phyloP scores from a whole-genome alignment of 2,329 filamentous ascomycete species.

The Sporothrix variecibatus region DNA sequence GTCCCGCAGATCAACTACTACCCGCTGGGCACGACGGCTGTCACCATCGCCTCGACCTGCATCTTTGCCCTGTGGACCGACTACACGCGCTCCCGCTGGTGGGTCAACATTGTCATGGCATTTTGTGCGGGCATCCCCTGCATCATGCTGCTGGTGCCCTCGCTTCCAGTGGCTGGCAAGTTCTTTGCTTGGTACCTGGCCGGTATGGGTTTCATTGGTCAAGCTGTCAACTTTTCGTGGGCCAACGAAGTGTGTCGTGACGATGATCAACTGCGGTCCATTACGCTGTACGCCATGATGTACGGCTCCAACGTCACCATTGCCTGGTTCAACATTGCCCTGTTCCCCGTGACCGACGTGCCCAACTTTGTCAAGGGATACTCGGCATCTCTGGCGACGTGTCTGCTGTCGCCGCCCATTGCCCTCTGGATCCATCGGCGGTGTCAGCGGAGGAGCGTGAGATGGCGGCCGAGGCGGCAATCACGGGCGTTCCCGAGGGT shows the following conservation, averaged over 20 bases:
- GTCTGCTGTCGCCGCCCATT: conserved; percentile 16
- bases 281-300: conserved; percentile 19
- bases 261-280: conserved; percentile 15
- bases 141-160: neutral
- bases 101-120: conserved; percentile 5
- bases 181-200: conserved; percentile 21
- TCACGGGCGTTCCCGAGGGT: neutral
- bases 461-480: conserved; percentile 1
- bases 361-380: conserved; percentile 22
- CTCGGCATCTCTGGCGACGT: neutral
- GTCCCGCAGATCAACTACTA: conserved; percentile 57
- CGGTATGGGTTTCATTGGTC: conserved; percentile 1
- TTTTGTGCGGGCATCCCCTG: conserved; percentile 1
- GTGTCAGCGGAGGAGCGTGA: neutral
- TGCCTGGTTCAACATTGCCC: conserved; percentile 20
- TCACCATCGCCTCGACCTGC: conserved; percentile 60
- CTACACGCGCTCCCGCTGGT: neutral
- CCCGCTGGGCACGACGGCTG: conserved; percentile 56
- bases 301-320: conserved; percentile 19
- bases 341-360: conserved; percentile 10
- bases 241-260: conserved; percentile 20
- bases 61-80: conserved; percentile 56
- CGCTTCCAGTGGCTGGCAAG: neutral
- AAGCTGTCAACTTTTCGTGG: conserved; percentile 3
- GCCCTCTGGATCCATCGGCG: neutral